Conservation (phyloP, 805 yeast genomes). For the Pichia gijzeniarum region DNA sequence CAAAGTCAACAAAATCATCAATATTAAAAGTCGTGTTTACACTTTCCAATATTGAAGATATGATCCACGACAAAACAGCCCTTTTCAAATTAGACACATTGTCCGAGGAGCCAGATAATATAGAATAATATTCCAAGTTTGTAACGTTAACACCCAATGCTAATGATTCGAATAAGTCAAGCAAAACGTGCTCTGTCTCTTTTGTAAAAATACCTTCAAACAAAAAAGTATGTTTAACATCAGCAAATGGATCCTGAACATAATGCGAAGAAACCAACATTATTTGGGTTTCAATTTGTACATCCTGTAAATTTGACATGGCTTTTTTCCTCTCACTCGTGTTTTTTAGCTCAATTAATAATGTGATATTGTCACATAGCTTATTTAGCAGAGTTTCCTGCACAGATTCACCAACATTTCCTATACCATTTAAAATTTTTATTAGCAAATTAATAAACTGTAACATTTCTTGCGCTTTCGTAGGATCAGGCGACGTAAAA, state of each 20-base stretch:
- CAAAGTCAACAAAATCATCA: conserved; percentile 23
- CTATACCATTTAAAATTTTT: conserved; percentile 8
- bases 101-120: conserved; percentile 2
- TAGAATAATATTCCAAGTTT: not conserved
- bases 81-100: conserved; percentile 15
- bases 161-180: conserved; percentile 7
- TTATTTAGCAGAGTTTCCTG: conserved; percentile 5
- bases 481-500: conserved; percentile 25
- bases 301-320: conserved; percentile 3
- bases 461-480: conserved; percentile 14
- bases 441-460: conserved; percentile 13
- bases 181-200: conserved; percentile 19
- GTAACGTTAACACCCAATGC: not conserved
- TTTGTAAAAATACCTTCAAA: conserved; percentile 21
- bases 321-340: conserved; percentile 8
- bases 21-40: not conserved
- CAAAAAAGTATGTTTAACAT: conserved; percentile 5
- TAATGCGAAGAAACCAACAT: conserved; percentile 19
- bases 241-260: conserved; percentile 6
- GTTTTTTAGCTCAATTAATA: conserved; percentile 12
- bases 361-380: conserved; percentile 15
- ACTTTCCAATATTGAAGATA: conserved; percentile 18
- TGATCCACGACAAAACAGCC: conserved; percentile 35
- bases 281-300: conserved; percentile 18
- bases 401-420: conserved; percentile 3